phyloP scores from a whole-genome alignment of 2,329 filamentous ascomycete genomes.

The Pseudogymnoascus sp. region DNA sequence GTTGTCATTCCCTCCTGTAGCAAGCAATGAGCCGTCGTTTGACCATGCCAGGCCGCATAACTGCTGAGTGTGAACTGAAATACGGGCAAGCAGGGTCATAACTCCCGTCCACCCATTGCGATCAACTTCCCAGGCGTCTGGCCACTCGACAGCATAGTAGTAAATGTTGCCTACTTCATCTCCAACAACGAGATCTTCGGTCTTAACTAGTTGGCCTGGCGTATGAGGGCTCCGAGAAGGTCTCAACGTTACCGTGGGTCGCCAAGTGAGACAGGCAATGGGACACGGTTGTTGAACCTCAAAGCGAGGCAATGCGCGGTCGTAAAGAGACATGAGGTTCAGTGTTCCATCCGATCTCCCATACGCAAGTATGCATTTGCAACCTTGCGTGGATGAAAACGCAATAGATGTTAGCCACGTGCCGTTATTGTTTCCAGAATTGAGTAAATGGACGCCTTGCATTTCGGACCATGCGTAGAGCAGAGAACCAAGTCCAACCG shows the following conservation, averaged over 20 bases:
- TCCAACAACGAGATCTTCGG: slow-evolving; percentile 79
- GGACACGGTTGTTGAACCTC: slow-evolving; percentile 63
- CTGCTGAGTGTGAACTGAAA: slow-evolving; percentile 77
- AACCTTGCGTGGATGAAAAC: slow-evolving; percentile 74
- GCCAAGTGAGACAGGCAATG: slow-evolving; percentile 76
- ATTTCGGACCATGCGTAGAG: slow-evolving; percentile 87
- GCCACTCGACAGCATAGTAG: slow-evolving; percentile 89
- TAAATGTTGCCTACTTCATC: slow-evolving; percentile 77
- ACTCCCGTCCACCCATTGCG: slow-evolving; percentile 66
- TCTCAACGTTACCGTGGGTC: slow-evolving; percentile 51
- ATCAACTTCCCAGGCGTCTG: slow-evolving; percentile 52
- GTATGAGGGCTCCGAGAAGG: slow-evolving; percentile 41
- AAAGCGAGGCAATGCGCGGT: slow-evolving; percentile 61
- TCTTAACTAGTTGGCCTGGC: slow-evolving; percentile 47
- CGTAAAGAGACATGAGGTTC: slow-evolving; percentile 69
- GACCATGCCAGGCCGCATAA: slow-evolving; percentile 93
- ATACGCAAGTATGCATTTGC: slow-evolving; percentile 74
- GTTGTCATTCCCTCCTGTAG: slow-evolving; percentile 90
- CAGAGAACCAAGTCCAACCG: slow-evolving; percentile 70
- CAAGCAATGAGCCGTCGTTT: slow-evolving; percentile 65
- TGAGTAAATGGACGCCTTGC: slow-evolving; percentile 53
- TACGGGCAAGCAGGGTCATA: slow-evolving; percentile 68
- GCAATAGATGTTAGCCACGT: slow-evolving; percentile 72
- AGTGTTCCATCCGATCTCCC: slow-evolving; percentile 72
- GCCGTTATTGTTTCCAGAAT: slow-evolving; percentile 43